Base-by-base conservation (phyloP, 495 filamentous ascomycete genomes). In the Penicillium canescens region DNA sequence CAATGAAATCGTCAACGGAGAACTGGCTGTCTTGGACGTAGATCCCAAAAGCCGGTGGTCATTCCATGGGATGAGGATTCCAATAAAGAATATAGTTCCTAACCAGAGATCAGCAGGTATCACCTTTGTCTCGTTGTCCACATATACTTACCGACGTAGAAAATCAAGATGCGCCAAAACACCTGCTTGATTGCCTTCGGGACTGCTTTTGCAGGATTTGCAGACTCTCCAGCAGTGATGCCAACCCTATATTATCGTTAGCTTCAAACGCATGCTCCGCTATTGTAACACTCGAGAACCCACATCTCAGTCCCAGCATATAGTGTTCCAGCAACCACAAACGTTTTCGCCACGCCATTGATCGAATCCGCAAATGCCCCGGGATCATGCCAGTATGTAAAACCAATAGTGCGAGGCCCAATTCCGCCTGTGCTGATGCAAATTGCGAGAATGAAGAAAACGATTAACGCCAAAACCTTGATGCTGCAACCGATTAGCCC, bases 1-100 rank as follows among this genome's bases (percentile, higher is more conserved):
- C 46, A 88, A 83, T 9, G 88, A 85, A 20, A 92, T 75, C 3
- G 91, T 89, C 55, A 92, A 90, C 6, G 88, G 89, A 2, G 88
- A 91, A 35, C 83, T 85, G 50, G 83, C 75, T 18, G 78, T 78
- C 56, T 79, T 77, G 9, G 75, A 73, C 4, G 62, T 78, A 50
- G 62, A 56, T 59, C 72, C 61, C 66, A 82, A 63, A 52, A 75
- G 63, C 56, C 71, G 36, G 37, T 42, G 58, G 35, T 70, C 79
- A 54, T 81, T 71, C 45, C 76, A 78, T 35, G 81, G 79, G n/a
- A 92, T 73, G 16, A 91, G 76, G 14, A 92, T 79, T 14, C 87
- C 86, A 52, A 91, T 78, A 57, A 91, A 85, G 64, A 90, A 83
- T 31, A 92, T 66, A 3, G 64, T 67, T 18, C 68, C 70, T 69